These are phyloP conservation scores for Delphinella strobiligena DNA, from an alignment of 2,329 filamentous ascomycete genomes.

Conservation along the genomic window DNA sequence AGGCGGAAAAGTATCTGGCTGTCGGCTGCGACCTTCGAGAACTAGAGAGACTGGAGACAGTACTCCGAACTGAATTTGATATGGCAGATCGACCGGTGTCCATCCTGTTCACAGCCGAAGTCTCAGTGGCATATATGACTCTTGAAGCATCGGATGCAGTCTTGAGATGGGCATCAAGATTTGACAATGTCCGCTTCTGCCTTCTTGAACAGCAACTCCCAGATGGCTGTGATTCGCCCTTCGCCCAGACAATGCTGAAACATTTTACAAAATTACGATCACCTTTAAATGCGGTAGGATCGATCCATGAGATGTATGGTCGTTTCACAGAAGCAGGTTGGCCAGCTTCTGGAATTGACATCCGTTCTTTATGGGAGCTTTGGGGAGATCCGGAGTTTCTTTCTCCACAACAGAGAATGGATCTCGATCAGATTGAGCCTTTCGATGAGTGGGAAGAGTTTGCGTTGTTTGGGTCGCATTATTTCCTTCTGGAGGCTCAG, in stretches of 20 bases:
- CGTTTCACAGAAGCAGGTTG: slow-evolving; percentile 64
- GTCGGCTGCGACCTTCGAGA: slow-evolving; percentile 72
- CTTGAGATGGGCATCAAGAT: slow-evolving; percentile 62
- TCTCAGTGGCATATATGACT: slow-evolving; percentile 86
- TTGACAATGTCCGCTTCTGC: slow-evolving; percentile 68
- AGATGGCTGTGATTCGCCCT: slow-evolving; percentile 65
- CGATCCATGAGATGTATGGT: slow-evolving; percentile 48
- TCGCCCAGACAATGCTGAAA: slow-evolving; percentile 72
- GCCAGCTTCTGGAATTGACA: slow-evolving; percentile 38
- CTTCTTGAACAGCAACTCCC: slow-evolving; percentile 79
- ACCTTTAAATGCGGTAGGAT: slow-evolving; percentile 59
- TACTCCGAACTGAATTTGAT: slow-evolving; percentile 48
- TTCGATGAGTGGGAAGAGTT: slow-evolving; percentile 98
- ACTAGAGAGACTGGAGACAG: slow-evolving; percentile 45
- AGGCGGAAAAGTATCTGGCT: slow-evolving; percentile 61
- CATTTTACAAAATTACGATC: slow-evolving; percentile 76
- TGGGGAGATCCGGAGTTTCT: slow-evolving; percentile 65
- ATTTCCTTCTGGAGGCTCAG: slow-evolving; percentile 62
- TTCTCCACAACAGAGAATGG: slow-evolving; percentile 42
- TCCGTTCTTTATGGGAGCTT: slow-evolving; percentile 66
- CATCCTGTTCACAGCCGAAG: slow-evolving; percentile 69
- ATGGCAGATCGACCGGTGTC: slow-evolving; percentile 46
- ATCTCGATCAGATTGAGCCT: slow-evolving; percentile 60
- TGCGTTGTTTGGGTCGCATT: slow-evolving; percentile 71
- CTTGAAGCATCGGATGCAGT: slow-evolving; percentile 58